phyloP scores from a whole-genome alignment of 1,284 basidiomycete species.

The Ceratobasidium sp. region DNA sequence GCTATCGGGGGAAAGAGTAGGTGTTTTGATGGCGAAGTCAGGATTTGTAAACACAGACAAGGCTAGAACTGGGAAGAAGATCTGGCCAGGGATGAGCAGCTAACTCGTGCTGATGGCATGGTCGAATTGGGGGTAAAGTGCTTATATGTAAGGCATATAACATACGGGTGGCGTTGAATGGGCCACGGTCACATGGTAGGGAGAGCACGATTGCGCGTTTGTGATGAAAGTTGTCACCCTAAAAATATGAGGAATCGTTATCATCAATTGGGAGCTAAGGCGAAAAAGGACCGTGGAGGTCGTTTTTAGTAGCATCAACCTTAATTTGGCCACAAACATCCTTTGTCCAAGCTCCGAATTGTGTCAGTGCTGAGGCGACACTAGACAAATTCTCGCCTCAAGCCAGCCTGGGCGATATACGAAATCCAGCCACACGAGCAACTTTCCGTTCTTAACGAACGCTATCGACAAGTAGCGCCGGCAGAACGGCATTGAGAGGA shows the following conservation, averaged over 20 bases:
- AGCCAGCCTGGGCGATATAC: background rate
- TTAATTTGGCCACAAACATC: background rate
- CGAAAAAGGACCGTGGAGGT: background rate
- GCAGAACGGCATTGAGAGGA: background rate
- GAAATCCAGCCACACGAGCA: background rate
- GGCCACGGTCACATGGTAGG: background rate
- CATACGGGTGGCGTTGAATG: background rate
- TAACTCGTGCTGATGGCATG: background rate
- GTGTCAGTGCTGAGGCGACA: background rate
- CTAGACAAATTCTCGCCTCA: background rate
- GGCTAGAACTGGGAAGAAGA: background rate
- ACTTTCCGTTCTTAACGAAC: background rate
- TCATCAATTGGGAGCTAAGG: background rate
- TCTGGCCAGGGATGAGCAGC: background rate
- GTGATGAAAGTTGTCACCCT: background rate
- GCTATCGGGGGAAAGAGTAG: too few species aligned
- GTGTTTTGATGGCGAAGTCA: background rate
- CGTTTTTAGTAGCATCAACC: background rate
- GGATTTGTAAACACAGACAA: background rate
- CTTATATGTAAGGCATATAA: background rate
- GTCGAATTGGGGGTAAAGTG: background rate
- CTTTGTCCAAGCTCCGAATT: background rate
- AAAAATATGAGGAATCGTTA: background rate
- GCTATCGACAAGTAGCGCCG: background rate
- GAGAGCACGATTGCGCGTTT: too few species aligned